phyloP scores from a whole-genome alignment of 2,329 filamentous ascomycete genomes.

The Neurospora crassa region DNA sequence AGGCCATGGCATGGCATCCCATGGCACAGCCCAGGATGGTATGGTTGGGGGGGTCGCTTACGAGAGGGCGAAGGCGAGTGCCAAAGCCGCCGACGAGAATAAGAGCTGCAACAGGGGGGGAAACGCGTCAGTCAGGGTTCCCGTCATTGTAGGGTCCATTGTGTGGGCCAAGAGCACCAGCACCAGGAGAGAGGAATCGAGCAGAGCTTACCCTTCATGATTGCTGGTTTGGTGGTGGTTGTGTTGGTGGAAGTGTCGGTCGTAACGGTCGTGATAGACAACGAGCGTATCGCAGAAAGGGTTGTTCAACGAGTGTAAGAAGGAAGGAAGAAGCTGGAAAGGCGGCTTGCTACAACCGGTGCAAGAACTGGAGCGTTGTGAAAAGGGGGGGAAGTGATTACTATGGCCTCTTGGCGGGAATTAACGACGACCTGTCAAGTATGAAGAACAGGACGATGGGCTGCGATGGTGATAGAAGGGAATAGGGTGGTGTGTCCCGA shows the following conservation, averaged over 20 bases:
- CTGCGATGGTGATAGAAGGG: neutral
- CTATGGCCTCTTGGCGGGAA: neutral
- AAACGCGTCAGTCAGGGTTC: conserved; percentile 13
- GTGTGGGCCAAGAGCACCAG: neutral
- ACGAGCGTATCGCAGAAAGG: conserved; percentile 9
- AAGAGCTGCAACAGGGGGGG: conserved; percentile 52
- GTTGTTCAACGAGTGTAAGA: conserved; percentile 17
- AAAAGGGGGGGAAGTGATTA: neutral
- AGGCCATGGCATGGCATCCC: conserved; percentile 5
- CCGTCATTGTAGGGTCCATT: neutral
- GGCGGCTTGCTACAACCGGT: neutral
- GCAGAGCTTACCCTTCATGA: conserved; percentile 32
- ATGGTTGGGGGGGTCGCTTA: conserved; percentile 39
- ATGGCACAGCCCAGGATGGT: conserved; percentile 8
- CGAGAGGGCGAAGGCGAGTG: conserved; percentile 91
- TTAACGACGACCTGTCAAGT: neutral
- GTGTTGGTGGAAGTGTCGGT: conserved; percentile 2
- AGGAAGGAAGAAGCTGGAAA: conserved; percentile 7
- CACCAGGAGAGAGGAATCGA: neutral
- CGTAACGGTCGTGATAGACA: conserved; percentile 3
- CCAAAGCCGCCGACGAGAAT: conserved; percentile 99
- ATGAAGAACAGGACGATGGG: neutral
- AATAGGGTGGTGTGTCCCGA: neutral
- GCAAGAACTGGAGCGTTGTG: neutral
- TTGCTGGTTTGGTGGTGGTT: conserved; percentile 8